phyloP scores from a whole-genome alignment of 2,329 filamentous ascomycete genomes.

The Tolypocladium sp. region DNA sequence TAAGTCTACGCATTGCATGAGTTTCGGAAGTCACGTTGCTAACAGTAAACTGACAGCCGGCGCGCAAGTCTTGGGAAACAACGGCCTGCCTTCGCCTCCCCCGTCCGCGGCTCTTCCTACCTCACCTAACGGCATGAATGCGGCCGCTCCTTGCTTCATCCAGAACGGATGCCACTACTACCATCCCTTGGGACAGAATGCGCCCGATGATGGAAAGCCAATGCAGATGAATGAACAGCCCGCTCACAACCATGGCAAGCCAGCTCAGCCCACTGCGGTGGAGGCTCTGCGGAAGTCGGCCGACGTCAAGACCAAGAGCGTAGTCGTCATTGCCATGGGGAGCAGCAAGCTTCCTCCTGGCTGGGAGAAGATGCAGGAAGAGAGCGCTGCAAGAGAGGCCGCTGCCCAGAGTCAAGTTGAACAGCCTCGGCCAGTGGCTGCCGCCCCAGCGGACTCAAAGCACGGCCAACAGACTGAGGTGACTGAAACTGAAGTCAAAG shows the following conservation, averaged over 20 bases:
- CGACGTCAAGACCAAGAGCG: slow-evolving; percentile 1
- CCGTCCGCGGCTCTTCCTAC: slow-evolving; percentile 6
- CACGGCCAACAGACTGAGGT: too few species aligned
- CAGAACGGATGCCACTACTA: slow-evolving; percentile 17
- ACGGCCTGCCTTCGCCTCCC: slow-evolving; percentile 20
- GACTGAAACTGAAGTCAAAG: neutral
- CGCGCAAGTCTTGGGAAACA: slow-evolving; percentile 13
- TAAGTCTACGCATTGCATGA: slow-evolving; percentile 10
- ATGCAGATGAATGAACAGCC: neutral
- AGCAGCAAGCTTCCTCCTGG: slow-evolving; percentile 2
- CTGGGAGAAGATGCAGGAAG: neutral
- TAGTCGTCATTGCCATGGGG: slow-evolving; percentile 10
- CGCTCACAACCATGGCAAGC: neutral
- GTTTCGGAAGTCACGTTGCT: neutral
- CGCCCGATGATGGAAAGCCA: neutral
- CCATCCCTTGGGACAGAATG: slow-evolving; percentile 3
- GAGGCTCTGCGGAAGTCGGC: slow-evolving; percentile 18
- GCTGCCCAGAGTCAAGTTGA: neutral
- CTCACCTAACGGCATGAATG: slow-evolving; percentile 10
- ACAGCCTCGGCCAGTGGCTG: neutral
- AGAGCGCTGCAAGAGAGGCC: neutral
- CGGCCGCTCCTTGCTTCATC: slow-evolving; percentile 8
- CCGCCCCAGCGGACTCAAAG: neutral
- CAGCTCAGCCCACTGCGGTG: slow-evolving; percentile 2
- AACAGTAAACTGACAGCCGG: slow-evolving; percentile 17